Conservation (phyloP, 345 rosid species). For the Euphorbia lathyris region DNA sequence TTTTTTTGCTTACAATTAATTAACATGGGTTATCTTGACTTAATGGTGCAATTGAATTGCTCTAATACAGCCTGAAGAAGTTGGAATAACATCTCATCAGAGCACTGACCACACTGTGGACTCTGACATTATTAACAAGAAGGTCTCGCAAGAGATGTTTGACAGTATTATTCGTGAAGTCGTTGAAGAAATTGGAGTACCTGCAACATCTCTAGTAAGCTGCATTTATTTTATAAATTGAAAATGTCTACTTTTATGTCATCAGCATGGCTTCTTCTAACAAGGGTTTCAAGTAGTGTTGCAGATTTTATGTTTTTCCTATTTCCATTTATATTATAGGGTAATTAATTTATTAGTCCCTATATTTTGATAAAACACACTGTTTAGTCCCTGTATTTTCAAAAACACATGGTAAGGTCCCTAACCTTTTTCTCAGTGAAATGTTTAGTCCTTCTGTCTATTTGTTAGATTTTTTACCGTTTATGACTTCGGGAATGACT, state of each 20-base stretch:
- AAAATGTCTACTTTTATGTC: not conserved
- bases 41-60: constrained; percentile 7
- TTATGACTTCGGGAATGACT: no score
- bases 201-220: constrained; percentile 66
- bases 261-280: constrained; percentile 1
- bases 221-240: constrained; percentile 1
- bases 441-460: no score
- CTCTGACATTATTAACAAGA: constrained; percentile 41
- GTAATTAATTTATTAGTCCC: no score
- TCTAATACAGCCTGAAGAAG: constrained; percentile 58
- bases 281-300: not conserved
- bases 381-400: no score
- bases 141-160: constrained; percentile 67
- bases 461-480: no score
- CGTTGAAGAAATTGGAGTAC: constrained; percentile 90
- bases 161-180: constrained; percentile 77
- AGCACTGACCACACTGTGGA: constrained; percentile 21
- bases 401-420: no score
- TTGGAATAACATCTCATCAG: constrained; percentile 47
- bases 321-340: not conserved
- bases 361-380: no score
- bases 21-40: not conserved
- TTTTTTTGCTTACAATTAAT: no score
- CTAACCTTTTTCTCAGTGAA: no score
- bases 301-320: not conserved